Evolutionary conservation across 768 basidiomycete species (phyloP).

Genomic region (Hygrophoropsis aurantiaca): DNA sequence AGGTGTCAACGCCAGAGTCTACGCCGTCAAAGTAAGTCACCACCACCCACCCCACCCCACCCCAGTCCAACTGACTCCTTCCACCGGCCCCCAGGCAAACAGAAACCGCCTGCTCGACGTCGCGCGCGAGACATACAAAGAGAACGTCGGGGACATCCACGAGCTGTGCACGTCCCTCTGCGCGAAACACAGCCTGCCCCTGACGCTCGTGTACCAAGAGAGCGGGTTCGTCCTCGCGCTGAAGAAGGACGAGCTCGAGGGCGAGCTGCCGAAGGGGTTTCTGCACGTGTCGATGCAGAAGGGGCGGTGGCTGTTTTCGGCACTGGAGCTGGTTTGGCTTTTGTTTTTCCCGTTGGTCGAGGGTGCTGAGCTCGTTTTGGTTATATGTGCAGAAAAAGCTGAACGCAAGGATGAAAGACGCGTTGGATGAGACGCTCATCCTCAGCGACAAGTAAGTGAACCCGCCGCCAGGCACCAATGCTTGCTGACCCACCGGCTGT

Average conservation of each 20-base stretch:
- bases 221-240: conserved; percentile 72
- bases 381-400: conserved; percentile 71
- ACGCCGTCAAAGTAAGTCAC: conserved; percentile 70
- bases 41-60: neutral
- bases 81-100: conserved; percentile 71
- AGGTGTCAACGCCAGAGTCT: conserved; percentile 79
- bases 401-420: conserved; percentile 87
- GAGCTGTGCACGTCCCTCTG: conserved; percentile 59
- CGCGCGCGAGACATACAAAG: conserved; percentile 91
- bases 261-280: conserved; percentile 65
- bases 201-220: conserved; percentile 70
- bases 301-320: conserved; percentile 74
- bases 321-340: conserved; percentile 85
- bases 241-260: conserved; percentile 55
- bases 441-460: conserved; percentile 71
- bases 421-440: conserved; percentile 84
- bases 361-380: no score
- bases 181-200: conserved; percentile 62
- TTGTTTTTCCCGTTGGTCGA: no score
- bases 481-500: no score
- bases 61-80: neutral
- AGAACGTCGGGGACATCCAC: conserved; percentile 88
- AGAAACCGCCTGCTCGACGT: conserved; percentile 87
- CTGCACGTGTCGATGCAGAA: conserved; percentile 66
- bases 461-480: no score